Conservation (phyloP, 2,329 filamentous ascomycete species). For the Epichloe scottii region DNA sequence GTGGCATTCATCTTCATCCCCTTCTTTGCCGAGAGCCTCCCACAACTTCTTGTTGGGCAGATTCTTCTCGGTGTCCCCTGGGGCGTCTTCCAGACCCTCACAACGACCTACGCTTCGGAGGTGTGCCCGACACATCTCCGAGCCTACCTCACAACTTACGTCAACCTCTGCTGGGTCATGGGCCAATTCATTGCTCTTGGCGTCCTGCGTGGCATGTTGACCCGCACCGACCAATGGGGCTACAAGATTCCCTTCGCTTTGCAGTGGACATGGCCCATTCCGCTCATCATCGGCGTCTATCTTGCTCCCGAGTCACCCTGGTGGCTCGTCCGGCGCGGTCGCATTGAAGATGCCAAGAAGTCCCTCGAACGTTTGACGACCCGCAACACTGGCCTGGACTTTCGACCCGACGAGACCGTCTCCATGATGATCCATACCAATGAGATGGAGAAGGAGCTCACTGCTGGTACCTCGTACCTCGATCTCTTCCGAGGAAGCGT, state of each 20-base stretch:
- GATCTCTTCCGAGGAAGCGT: conserved; percentile 33
- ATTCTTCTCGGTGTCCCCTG: conserved; percentile 35
- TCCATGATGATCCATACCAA: conserved; percentile 41
- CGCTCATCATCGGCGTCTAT: conserved; percentile 28
- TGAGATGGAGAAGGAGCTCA: conserved; percentile 29
- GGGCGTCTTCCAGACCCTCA: conserved; percentile 34
- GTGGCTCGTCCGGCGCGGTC: conserved; percentile 32
- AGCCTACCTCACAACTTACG: conserved; percentile 35
- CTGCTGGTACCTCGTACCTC: conserved; percentile 27
- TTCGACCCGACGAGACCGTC: conserved; percentile 31
- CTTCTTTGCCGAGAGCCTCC: conserved; percentile 31
- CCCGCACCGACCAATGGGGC: conserved; percentile 26
- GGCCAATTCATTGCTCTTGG: conserved; percentile 34
- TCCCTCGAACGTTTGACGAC: conserved; percentile 27
- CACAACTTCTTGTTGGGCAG: conserved; percentile 30
- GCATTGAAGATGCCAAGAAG: conserved; percentile 25
- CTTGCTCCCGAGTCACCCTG: conserved; percentile 38
- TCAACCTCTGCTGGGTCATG: conserved; percentile 38
- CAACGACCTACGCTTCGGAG: conserved; percentile 36
- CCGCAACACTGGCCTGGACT: conserved; percentile 21
- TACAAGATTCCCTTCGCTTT: conserved; percentile 36
- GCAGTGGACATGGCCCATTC: conserved; percentile 37
- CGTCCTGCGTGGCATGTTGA: conserved; percentile 27
- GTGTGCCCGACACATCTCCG: conserved; percentile 32
- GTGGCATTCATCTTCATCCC: conserved; percentile 34